Base-by-base conservation (phyloP, 345 rosid species). In the Ceriops zippeliana region DNA sequence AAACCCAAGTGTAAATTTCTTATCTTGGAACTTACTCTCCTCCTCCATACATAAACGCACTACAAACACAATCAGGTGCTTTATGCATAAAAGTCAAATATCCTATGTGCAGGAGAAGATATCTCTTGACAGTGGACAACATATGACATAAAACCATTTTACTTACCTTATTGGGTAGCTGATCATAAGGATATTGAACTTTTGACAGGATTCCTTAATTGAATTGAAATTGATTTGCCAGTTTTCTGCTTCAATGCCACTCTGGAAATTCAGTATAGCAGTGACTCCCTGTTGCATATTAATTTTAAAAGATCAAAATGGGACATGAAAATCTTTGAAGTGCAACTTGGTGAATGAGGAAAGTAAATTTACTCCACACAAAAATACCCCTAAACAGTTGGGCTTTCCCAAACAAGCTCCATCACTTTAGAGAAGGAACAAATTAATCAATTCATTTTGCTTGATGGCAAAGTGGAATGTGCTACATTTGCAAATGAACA, bases 221-320 rank as follows among this genome's bases (percentile, higher is more conserved):
- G 75, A 76, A 59, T 80, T 83, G 68, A 76, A 78, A 81, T 84
- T 71, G 56, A 90, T 79, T 60, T 92, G 92, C 97, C 97, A 89
- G 63, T 89, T 93, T 80, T 84, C 88, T 61, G 92, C 93, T 85
- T 93, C 98, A 70, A 73, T 73, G 65, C 80, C 84, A 81, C 96
- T 75, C 80, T 93, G 98, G 76, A 90, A 90, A 78, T 90, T 90
- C 35, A 93, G 60, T 77, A 91, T 77, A 34, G 97, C 97, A 38
- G 96, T 89, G 75, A 90, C 73, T 59, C 92, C 97, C 98, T 90
- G 81, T 61, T 67, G 72, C 32, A 83, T 38, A 78, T 54, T 58
- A 32, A 61, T 8, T 6, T 76, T 38, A 53, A 70, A 20, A 57
- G 54, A 51, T 31, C 30, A 65, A 20, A 8, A 28, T 63, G 52